Evolutionary conservation across 176 grass and related monocot species (phyloP).

Genomic region (Musa troglodytarum): DNA sequence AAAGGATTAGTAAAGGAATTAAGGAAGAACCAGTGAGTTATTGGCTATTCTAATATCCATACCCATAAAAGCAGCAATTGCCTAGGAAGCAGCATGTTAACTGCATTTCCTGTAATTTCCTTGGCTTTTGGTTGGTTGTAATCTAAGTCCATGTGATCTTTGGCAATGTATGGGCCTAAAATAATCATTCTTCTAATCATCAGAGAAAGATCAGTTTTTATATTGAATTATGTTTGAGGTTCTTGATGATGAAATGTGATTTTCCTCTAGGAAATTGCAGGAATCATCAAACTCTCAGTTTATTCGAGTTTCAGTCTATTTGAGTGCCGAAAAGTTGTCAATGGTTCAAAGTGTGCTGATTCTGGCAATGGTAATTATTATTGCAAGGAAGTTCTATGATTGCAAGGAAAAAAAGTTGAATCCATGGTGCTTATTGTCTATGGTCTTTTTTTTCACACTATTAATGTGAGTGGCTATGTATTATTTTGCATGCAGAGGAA

Average conservation of each 20-base stretch:
- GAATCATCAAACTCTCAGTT: conserved; percentile 96
- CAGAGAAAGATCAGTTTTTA: too few relatives aligned
- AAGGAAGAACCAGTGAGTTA: too few relatives aligned
- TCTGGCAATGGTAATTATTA: conserved; percentile 70
- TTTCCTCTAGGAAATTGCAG: conserved; percentile 72
- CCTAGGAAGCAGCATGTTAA: neutral
- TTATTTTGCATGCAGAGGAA: conserved; percentile 57
- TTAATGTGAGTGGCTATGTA: neutral
- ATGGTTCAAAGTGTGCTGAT: conserved; percentile 84
- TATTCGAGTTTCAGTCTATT: conserved; percentile 99
- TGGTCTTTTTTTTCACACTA: neutral
- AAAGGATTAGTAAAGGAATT: too few relatives aligned
- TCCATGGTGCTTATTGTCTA: too few relatives aligned
- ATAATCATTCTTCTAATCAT: neutral
- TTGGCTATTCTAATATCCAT: too few relatives aligned
- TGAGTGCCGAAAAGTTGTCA: conserved; percentile 89
- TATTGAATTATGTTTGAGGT: neutral
- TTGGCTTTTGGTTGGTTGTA: neutral
- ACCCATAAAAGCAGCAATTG: too few relatives aligned
- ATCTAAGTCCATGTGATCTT: neutral
- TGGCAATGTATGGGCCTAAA: neutral
- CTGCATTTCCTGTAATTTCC: neutral
- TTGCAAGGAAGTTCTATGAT: neutral
- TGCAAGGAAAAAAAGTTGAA: neutral
- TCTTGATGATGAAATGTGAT: neutral